phyloP scores from a whole-genome alignment of 345 rosid species.

The Linum trigynum region DNA sequence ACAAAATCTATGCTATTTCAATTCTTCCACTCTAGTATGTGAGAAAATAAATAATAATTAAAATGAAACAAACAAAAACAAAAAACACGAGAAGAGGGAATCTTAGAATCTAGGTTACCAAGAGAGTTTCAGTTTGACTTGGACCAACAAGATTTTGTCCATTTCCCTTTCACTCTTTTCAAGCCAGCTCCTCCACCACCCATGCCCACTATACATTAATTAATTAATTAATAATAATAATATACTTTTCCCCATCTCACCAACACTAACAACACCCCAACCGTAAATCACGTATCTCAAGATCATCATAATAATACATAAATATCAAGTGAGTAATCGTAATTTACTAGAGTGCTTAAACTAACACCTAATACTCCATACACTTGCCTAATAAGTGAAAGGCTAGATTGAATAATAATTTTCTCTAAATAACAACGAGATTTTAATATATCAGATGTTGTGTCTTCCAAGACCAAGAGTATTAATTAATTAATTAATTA shows the following conservation, averaged over 20 bases:
- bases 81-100: not conserved
- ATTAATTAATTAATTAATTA: too few relatives aligned
- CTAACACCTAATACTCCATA: too few relatives aligned
- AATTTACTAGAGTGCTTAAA: too few relatives aligned
- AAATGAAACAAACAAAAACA: not conserved
- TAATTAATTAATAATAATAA: constrained; percentile 6
- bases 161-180: constrained; percentile 6
- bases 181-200: constrained; percentile 3
- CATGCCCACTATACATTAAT: not conserved
- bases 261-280: not conserved
- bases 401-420: too few relatives aligned
- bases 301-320: too few relatives aligned
- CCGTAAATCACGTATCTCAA: not conserved
- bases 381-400: too few relatives aligned
- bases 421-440: too few relatives aligned
- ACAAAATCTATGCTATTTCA: not conserved
- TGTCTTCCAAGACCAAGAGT: too few relatives aligned
- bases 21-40: not conserved
- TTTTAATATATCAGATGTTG: too few relatives aligned
- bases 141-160: constrained; percentile 37
- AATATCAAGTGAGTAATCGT: too few relatives aligned
- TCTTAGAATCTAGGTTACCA: constrained; percentile 5
- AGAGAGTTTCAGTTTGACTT: constrained; percentile 20
- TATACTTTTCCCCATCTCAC: not conserved
- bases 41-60: too few relatives aligned